Evolutionary conservation across 495 filamentous ascomycete genomes (phyloP).

Genomic region (Aspergillus leporis): DNA sequence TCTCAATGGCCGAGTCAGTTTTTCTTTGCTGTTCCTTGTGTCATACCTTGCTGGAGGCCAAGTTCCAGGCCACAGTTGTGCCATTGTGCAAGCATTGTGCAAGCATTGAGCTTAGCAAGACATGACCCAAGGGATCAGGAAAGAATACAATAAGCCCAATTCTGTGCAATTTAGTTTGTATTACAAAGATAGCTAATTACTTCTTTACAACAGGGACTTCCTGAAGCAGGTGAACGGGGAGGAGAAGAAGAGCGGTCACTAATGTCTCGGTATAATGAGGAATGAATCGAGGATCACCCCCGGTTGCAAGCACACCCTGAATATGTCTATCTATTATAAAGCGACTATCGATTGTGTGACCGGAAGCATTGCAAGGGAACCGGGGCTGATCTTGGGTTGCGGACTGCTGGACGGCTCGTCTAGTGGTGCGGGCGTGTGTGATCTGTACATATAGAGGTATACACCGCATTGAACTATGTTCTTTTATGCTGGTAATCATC

Average conservation of each 20-base stretch:
- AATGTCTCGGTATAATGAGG: slow-evolving; percentile 27
- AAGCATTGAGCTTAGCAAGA: not conserved
- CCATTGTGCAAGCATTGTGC: slow-evolving; percentile 1
- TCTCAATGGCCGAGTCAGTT: not conserved
- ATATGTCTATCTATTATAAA: not conserved
- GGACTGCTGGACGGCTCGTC: slow-evolving; percentile 9
- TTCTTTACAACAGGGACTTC: slow-evolving; percentile 63
- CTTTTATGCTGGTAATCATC: slow-evolving; percentile 18
- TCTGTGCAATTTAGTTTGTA: too few relatives aligned
- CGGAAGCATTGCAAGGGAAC: slow-evolving; percentile 6
- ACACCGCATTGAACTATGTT: slow-evolving; percentile 38
- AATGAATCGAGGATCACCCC: slow-evolving; percentile 13
- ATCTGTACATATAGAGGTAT: slow-evolving; percentile 50
- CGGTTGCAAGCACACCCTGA: not conserved
- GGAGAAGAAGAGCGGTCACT: slow-evolving; percentile 69
- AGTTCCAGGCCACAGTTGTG: not conserved
- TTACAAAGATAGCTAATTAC: not conserved
- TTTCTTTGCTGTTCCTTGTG: too few relatives aligned
- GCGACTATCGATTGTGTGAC: slow-evolving; percentile 2
- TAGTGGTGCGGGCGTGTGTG: slow-evolving; percentile 14
- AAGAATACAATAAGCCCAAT: not conserved
- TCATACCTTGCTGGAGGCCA: not conserved
- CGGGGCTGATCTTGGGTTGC: slow-evolving; percentile 13
- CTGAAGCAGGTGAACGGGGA: slow-evolving; percentile 69
- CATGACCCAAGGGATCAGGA: slow-evolving; percentile 9